Evolutionary conservation across 2,329 filamentous ascomycete species (phyloP).

Genomic region (Cytospora leucostoma): DNA sequence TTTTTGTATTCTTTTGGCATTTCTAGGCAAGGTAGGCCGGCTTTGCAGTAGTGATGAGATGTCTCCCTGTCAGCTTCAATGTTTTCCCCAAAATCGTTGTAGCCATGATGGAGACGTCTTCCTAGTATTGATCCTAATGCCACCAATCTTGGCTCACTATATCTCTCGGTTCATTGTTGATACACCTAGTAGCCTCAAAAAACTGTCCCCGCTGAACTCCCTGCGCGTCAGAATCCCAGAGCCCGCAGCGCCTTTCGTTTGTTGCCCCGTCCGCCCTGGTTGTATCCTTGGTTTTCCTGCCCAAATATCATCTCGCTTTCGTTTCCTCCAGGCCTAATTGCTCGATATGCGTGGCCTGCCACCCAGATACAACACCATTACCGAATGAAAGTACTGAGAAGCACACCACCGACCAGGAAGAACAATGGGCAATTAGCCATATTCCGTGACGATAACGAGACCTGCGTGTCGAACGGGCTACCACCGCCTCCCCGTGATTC

Average conservation of each 20-base stretch:
- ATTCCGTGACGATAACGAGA: slow-evolving; percentile 6
- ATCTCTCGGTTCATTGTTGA: not conserved
- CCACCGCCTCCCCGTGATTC: slow-evolving; percentile 23
- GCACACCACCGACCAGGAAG: slow-evolving; percentile 6
- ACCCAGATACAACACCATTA: not conserved
- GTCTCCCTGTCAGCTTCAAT: too few relatives aligned
- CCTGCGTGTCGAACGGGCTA: slow-evolving; percentile 27
- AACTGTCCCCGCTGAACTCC: not conserved
- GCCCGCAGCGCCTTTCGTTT: too few relatives aligned
- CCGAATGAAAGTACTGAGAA: slow-evolving; percentile 2
- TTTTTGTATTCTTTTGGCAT: too few relatives aligned
- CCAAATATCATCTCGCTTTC: too few relatives aligned
- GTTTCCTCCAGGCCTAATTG: not conserved
- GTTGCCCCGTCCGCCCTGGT: too few relatives aligned
- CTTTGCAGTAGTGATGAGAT: too few relatives aligned
- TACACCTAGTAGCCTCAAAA: not conserved
- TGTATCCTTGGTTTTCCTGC: too few relatives aligned
- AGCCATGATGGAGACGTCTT: slow-evolving; percentile 3
- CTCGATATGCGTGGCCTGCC: not conserved
- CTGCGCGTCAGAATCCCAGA: not conserved
- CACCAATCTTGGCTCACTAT: slow-evolving; percentile 3
- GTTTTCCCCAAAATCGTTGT: not conserved
- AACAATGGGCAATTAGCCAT: slow-evolving; percentile 13
- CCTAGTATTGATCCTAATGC: not conserved
- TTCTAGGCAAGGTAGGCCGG: too few relatives aligned